Evolutionary conservation across 1,139 yeast species (phyloP).

Genomic region (Saccharomyces hybrid): DNA sequence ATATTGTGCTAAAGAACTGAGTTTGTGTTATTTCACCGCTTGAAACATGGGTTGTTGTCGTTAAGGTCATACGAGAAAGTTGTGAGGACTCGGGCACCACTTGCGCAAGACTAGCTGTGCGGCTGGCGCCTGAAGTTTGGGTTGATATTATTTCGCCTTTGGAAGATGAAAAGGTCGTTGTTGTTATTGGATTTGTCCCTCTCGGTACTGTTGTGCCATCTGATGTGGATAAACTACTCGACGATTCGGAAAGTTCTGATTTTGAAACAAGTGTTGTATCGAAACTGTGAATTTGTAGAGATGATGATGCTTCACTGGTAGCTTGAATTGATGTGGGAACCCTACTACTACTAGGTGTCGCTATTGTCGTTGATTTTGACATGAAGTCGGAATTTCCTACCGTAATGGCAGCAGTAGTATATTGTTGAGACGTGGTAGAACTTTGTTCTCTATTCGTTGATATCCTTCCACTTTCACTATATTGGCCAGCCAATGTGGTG

Average conservation of each 20-base stretch:
- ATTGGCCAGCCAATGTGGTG: constrained; percentile 1
- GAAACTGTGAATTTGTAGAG: not conserved
- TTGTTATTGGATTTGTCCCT: not conserved
- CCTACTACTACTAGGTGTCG: not conserved
- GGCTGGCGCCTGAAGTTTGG: not conserved
- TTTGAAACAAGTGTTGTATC: not conserved
- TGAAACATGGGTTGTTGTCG: not conserved
- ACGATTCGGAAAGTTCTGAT: not conserved
- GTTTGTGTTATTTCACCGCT: not conserved
- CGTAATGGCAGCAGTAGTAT: not conserved
- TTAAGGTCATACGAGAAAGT: not conserved
- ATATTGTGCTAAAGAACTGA: not conserved
- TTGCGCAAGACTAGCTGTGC: not conserved
- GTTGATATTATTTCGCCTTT: not conserved
- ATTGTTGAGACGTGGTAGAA: not conserved
- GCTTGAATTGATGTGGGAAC: not conserved
- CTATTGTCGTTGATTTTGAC: not conserved
- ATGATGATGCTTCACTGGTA: not conserved
- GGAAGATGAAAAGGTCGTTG: not conserved
- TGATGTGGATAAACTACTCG: not conserved
- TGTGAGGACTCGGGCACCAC: not conserved
- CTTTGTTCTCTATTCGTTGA: not conserved
- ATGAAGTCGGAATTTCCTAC: not conserved
- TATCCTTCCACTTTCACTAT: not conserved
- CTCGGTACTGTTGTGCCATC: not conserved